A percentile compares a stretch with the other conserved stretches of the same genome.
Evolutionary conservation across 768 basidiomycete species (phyloP).

Genomic region (Podaxis pistillaris): DNA sequence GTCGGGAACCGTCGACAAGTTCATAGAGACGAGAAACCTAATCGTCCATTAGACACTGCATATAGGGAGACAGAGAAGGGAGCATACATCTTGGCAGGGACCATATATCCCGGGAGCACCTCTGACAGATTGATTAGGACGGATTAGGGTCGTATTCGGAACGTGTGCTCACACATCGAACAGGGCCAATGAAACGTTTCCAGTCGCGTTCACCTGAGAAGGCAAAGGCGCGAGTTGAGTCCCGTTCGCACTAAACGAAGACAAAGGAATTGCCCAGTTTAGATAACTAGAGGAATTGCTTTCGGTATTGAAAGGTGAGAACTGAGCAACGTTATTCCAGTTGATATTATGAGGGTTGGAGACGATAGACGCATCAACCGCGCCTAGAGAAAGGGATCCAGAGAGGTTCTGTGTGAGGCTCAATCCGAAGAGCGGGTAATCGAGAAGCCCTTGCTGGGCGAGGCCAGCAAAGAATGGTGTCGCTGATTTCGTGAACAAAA

Average conservation of each 20-base stretch:
- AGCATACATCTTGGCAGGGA: constrained; percentile 70
- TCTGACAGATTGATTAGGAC: constrained; percentile 31
- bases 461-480: constrained; percentile 66
- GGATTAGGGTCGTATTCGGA: neutral
- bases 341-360: constrained; percentile 54
- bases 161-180: constrained; percentile 62
- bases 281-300: constrained; percentile 68
- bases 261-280: constrained; percentile 69
- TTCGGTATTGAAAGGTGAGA: constrained; percentile 59
- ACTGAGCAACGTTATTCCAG: constrained; percentile 77
- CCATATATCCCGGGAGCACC: constrained; percentile 73
- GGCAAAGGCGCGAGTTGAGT: constrained; percentile 52
- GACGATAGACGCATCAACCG: constrained; percentile 70
- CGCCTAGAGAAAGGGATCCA: constrained; percentile 71
- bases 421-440: constrained; percentile 78
- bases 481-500: constrained; percentile 37
- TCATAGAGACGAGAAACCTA: constrained; percentile 69
- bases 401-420: constrained; percentile 56
- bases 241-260: constrained; percentile 57
- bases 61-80: neutral
- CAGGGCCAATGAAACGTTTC: constrained; percentile 61
- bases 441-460: constrained; percentile 59
- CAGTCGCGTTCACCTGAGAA: constrained; percentile 58
- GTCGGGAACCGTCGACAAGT: constrained; percentile 60
- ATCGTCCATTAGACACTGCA: constrained; percentile 7